phyloP scores from a whole-genome alignment of 2,329 filamentous ascomycete genomes.

The Alternaria gansuensis region DNA sequence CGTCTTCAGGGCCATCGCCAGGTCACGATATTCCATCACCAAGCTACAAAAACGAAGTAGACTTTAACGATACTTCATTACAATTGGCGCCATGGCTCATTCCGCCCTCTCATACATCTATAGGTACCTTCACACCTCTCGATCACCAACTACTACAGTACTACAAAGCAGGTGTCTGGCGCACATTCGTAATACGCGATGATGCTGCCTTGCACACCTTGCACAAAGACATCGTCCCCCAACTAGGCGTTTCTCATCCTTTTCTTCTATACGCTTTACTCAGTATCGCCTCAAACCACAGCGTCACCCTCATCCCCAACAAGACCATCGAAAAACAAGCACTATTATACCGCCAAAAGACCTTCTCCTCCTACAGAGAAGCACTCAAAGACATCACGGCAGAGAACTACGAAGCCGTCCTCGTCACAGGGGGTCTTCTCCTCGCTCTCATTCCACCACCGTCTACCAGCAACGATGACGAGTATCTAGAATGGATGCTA shows the following conservation, averaged over 20 bases:
- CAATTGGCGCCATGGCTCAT: constrained; percentile 26
- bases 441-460: constrained; percentile 36
- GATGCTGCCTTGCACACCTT: constrained; percentile 28
- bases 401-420: constrained; percentile 46
- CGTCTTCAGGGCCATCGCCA: constrained; percentile 1
- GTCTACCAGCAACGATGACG: constrained; percentile 13
- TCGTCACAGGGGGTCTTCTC: constrained; percentile 39
- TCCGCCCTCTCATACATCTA: constrained; percentile 32
- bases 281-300: constrained; percentile 40
- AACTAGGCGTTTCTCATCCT: constrained; percentile 29
- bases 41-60: constrained; percentile 3
- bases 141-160: constrained; percentile 40
- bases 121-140: constrained; percentile 30
- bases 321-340: constrained; percentile 25
- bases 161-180: constrained; percentile 40
- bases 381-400: constrained; percentile 42
- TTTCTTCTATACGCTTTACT: constrained; percentile 43
- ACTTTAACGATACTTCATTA: constrained; percentile 27
- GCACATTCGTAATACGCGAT: constrained; percentile 33
- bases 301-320: constrained; percentile 26
- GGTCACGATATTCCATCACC: neutral
- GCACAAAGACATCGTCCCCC: constrained; percentile 39
- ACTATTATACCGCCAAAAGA: constrained; percentile 41
- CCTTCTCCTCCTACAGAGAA: constrained; percentile 38
- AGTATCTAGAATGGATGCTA: constrained; percentile 37